Conservation (phyloP, 2,329 filamentous ascomycete species). For the Boeremia lycopersici region DNA sequence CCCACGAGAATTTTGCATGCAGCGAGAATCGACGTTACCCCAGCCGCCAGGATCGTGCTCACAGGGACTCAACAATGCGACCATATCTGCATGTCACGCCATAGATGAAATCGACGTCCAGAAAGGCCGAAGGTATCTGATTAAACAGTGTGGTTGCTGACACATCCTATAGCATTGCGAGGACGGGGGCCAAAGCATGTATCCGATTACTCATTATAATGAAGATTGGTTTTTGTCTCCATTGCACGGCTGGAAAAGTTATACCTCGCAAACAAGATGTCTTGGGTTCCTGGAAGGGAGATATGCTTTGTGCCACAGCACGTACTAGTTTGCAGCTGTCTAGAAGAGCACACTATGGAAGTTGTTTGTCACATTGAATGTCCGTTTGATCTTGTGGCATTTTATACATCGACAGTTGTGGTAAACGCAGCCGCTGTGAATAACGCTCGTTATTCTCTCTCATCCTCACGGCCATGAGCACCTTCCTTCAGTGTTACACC, state of each 20-base stretch:
- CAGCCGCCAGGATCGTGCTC: no score
- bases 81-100: no score
- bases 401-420: neutral
- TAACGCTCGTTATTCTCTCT: no score
- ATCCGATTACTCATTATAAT: neutral
- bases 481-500: neutral
- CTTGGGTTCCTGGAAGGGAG: neutral
- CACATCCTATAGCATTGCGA: no score
- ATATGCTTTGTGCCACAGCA: neutral
- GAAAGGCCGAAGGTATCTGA: no score
- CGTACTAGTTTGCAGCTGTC: neutral
- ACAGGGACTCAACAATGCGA: no score
- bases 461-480: no score
- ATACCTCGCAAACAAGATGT: neutral
- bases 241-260: neutral
- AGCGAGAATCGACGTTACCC: no score
- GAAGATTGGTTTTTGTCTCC: neutral
- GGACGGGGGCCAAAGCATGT: no score
- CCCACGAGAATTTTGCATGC: no score
- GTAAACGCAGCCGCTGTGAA: constrained; percentile 1
- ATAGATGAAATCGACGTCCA: no score
- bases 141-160: no score
- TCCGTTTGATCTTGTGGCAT: neutral
- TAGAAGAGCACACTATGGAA: neutral
- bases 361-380: neutral